Evolutionary conservation across 1,284 basidiomycete genomes (phyloP), one percentile per base, ranked within the genome.

Genomic region (Phellopilus nigrolimitatus): DNA sequence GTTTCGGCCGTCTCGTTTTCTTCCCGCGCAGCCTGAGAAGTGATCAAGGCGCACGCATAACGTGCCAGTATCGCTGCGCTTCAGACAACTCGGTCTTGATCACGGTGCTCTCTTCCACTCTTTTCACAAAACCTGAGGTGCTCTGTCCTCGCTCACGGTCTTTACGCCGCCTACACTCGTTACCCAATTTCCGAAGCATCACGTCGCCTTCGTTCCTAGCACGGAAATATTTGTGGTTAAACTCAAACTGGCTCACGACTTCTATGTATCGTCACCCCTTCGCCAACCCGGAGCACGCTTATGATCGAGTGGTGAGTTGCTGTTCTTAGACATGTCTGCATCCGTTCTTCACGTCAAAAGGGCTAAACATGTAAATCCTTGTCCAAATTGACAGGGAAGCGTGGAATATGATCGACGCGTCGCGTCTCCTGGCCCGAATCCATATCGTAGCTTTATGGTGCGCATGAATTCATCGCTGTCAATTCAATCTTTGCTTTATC

Each of bases 231-330:
- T 12, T 13, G 39, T 6, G 7, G 37, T 6, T 6, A 39, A 15
- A 15, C 37, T 39, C 37, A 28, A 6, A 47, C 45, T 17, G 15
- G 10, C 31, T 30, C 15, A 31, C 44, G n/a, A 30, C n/a, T 13
- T 12, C 34, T n/a, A 55, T 51, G 53, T 47, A 50, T 39, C 45
- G 53, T 10, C 53, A 55, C 40, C 53, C 53, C n/a, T 55, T 55
- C 37, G 53, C 53, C 8, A 51, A 55, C 31, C 53, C 53, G 21
- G 53, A 43, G 25, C 36, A 47, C 27, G 33, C 37, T 19, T 51
- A 51, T 37, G 40, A 17, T 10, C 43, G 45, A 3, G 38, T 45
- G 24, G 49, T 51, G 13, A 31, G 53, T 44, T 15, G 4, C 12
- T n/a, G 12, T 33, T 31, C 43, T 5, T 17, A 13, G n/a, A n/a